Conservation (phyloP, 176 grass and related monocot species). For the Triticum turgidum region DNA sequence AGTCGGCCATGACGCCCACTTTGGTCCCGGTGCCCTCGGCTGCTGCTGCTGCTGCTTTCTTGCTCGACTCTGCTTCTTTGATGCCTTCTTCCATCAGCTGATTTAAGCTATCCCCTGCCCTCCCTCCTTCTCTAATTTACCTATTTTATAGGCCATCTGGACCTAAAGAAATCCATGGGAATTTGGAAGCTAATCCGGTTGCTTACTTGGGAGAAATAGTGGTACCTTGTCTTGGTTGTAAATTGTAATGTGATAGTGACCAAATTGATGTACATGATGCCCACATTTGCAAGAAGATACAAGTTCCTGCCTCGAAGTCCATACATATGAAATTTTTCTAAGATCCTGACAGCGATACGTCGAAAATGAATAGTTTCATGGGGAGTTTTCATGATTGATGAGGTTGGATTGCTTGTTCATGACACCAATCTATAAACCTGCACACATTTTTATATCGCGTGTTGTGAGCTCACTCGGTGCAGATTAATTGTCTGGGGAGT, state of each 20-base stretch:
- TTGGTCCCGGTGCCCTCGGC: neutral
- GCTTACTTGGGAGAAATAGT: neutral
- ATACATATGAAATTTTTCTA: neutral
- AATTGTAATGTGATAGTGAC: neutral
- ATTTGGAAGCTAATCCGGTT: constrained; percentile 18
- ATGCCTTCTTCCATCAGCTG: constrained; percentile 35
- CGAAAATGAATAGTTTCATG: no score
- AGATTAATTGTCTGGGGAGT: neutral
- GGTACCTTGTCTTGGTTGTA: neutral
- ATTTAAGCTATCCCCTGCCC: neutral
- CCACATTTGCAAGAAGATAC: neutral
- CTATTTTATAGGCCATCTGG: constrained; percentile 22
- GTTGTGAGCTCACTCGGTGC: neutral
- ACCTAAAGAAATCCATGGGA: neutral
- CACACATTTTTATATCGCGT: neutral
- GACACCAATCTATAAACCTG: neutral
- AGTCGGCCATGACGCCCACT: constrained; percentile 35
- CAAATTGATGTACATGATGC: neutral
- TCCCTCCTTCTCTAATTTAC: neutral
- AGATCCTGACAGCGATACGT: neutral
- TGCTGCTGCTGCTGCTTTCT: neutral
- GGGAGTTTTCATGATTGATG: neutral
- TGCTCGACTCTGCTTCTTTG: neutral
- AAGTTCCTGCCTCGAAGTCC: neutral
- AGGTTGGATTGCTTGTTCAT: neutral